Evolutionary conservation across 75 land plant genomes (phyloP).

Genomic region (Cryptomeria japonica): DNA sequence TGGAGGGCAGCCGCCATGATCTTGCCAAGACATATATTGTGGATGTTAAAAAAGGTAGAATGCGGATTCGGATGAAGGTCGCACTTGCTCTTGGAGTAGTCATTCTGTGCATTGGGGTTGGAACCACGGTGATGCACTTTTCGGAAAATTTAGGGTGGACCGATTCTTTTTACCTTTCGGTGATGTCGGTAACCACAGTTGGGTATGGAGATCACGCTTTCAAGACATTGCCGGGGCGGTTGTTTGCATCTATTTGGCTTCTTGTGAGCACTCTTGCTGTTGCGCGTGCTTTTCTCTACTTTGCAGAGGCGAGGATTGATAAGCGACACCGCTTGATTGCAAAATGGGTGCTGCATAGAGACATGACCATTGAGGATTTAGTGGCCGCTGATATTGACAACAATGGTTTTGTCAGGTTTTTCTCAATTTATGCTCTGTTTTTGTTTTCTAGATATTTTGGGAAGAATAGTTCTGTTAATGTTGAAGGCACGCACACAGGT

Average conservation of each 20-base stretch:
- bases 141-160: slow-evolving; percentile 68
- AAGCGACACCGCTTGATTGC: slow-evolving; percentile 73
- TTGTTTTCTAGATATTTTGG: neutral
- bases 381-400: slow-evolving; percentile 84
- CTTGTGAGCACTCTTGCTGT: slow-evolving; percentile 84
- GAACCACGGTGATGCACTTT: slow-evolving; percentile 52
- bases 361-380: slow-evolving; percentile 75
- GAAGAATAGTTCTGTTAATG: neutral
- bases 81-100: slow-evolving; percentile 76
- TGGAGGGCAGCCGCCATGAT: slow-evolving; percentile 38
- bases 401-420: slow-evolving; percentile 83
- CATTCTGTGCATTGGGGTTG: slow-evolving; percentile 61
- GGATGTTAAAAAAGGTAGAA: slow-evolving; percentile 85
- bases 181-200: slow-evolving; percentile 91
- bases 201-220: slow-evolving; percentile 88
- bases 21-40: slow-evolving; percentile 50
- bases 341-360: slow-evolving; percentile 70
- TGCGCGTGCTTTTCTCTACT: slow-evolving; percentile 77
- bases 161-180: slow-evolving; percentile 84
- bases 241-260: slow-evolving; percentile 82
- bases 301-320: slow-evolving; percentile 80
- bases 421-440: neutral
- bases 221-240: slow-evolving; percentile 50
- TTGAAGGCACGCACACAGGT: neutral
- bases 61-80: slow-evolving; percentile 89